These are phyloP conservation scores for Ceratocystis albifundus DNA, from an alignment of 2,329 filamentous ascomycete species.

Conservation along the genomic window DNA sequence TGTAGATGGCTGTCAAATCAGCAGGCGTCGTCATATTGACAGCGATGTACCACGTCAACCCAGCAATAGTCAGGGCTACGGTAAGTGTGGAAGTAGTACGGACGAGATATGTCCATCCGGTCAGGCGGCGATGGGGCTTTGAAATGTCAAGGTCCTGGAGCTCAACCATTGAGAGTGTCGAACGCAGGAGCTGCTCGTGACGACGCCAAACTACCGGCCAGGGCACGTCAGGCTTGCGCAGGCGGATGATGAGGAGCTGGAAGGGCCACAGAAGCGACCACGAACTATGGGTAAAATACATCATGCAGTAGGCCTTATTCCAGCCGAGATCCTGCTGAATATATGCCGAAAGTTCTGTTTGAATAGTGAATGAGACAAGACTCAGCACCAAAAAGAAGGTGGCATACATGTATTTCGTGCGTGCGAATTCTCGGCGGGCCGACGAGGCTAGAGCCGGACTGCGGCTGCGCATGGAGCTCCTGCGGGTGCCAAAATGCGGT, in stretches of 20 bases:
- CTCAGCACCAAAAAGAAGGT: constrained; percentile 72
- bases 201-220: constrained; percentile 78
- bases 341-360: constrained; percentile 91
- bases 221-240: constrained; percentile 65
- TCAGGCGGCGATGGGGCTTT: constrained; percentile 28
- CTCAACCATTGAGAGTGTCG: constrained; percentile 69
- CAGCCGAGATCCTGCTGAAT: constrained; percentile 86
- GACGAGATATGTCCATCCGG: constrained; percentile 56
- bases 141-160: constrained; percentile 60
- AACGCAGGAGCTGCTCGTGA: constrained; percentile 41
- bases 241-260: constrained; percentile 66
- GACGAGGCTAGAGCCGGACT: constrained; percentile 46
- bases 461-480: constrained; percentile 60
- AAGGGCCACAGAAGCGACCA: constrained; percentile 83
- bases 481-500: constrained; percentile 25
- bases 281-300: constrained; percentile 92
- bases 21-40: constrained; percentile 87
- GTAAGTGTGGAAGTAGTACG: constrained; percentile 73
- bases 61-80: constrained; percentile 74
- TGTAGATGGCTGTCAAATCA: constrained; percentile 96
- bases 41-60: constrained; percentile 89
- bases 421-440: constrained; percentile 39
- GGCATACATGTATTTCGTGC: constrained; percentile 77
- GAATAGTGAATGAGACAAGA: constrained; percentile 77
- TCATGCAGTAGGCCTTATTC: constrained; percentile 99